Percentiles rank a stretch among this genome's conserved stretches.
Conservation (phyloP, 1,139 yeast species). For the Nakaseomyces glabratus region DNA sequence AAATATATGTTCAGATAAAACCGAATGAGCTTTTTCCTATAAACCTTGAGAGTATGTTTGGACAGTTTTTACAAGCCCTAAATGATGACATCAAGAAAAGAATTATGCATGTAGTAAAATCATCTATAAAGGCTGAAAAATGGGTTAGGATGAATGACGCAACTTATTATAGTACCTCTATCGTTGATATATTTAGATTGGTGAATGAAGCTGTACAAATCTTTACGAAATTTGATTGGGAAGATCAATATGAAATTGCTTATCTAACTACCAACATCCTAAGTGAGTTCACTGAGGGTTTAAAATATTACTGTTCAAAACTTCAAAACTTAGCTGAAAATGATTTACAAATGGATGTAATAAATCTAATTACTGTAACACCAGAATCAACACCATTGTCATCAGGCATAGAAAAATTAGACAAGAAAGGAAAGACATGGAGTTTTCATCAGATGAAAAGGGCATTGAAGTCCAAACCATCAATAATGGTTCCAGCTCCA, state of each 20-base stretch:
- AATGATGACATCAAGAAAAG: slow-evolving; percentile 45
- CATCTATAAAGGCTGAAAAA: slow-evolving; percentile 47
- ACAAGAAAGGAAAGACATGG: slow-evolving; percentile 25
- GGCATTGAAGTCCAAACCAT: slow-evolving; percentile 33
- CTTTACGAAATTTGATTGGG: slow-evolving; percentile 54
- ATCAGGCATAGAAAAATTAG: slow-evolving; percentile 15
- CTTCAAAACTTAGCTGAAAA: slow-evolving; percentile 40
- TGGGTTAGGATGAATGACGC: slow-evolving; percentile 46
- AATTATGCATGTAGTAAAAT: slow-evolving; percentile 42
- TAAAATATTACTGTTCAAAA: slow-evolving; percentile 43
- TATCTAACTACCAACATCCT: slow-evolving; percentile 49
- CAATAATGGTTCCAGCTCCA: slow-evolving; percentile 43
- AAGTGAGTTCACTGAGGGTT: slow-evolving; percentile 54
- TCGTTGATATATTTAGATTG: slow-evolving; percentile 57
- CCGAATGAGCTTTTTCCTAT: slow-evolving; percentile 39
- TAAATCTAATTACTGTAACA: too few species aligned
- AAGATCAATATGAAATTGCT: slow-evolving; percentile 51
- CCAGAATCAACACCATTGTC: too few species aligned
- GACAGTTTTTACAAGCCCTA: slow-evolving; percentile 49
- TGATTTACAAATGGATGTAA: slow-evolving; percentile 31
- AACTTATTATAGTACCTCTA: slow-evolving; percentile 44
- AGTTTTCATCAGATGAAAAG: slow-evolving; percentile 43
- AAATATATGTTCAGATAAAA: slow-evolving; percentile 45
- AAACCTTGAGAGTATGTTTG: slow-evolving; percentile 52
- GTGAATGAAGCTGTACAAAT: slow-evolving; percentile 49